Base-by-base conservation (phyloP, 164 flowering plant species). In the Liriodendron chinense region DNA sequence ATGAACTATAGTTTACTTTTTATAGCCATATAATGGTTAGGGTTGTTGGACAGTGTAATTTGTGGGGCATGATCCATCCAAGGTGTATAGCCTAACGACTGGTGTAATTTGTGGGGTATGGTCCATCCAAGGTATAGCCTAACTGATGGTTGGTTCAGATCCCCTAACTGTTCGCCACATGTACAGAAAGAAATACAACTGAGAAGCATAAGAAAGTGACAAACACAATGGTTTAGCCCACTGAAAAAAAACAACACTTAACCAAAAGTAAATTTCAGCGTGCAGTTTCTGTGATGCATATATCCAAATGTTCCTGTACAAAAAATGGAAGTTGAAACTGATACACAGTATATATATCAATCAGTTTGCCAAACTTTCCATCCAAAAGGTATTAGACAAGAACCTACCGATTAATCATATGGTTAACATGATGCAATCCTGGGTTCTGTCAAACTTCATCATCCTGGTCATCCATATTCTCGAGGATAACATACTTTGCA, bases 401-500 rank as follows among this genome's bases (percentile, higher is more conserved):
- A 23, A 28, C 65, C 9, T 67, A 57, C 65, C 72, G 34, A 13
- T 25, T 2, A 70, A 8, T 6, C 3, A 9, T 24, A 70, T 4
- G 48, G 34, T 22, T 67, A 49, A 28, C 48, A 49, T 12, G 7
- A 28, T 20, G 71, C 56, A 47, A 62, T 10, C 68, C 22, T 63
- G 25, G 25, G 25, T 21, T n/a, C 47, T 61, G 50, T 84, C 85
- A 88, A 63, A 68, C 68, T 14, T 78, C 78, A 68, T 83, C 88
- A 24, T 85, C 91, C 73, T 82, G 88, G 75, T 89, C 97, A 63
- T 94, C 95, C 86, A 83, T 81, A 85, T 91, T 93, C 72, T 92
- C 97, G 49, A 95, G 94, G 79, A 95, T 93, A 65, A 87, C 97
- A 86, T 95, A 95, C 76, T 85, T 93, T 56, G 89, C 87, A 73